Base-by-base conservation (phyloP, 2,329 filamentous ascomycete genomes). In the Xylariaceae sp. region DNA sequence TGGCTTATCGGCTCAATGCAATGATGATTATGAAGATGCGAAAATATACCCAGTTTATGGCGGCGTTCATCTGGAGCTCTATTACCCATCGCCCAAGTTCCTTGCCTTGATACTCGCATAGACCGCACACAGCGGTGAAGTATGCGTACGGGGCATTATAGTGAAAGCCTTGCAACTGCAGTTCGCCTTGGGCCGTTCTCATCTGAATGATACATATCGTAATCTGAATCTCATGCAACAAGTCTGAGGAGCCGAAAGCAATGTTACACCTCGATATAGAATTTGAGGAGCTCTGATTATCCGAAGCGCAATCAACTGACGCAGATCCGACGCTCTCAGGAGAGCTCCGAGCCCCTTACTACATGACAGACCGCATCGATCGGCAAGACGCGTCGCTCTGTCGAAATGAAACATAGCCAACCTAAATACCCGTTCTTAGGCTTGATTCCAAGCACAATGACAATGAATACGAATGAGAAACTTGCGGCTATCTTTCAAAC, bases 91-190 rank as follows among this genome's bases (percentile, higher is more conserved):
- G 77, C 1, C 80, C 83, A 1, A 86, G 73, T 0, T 83, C 82
- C 5, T 75, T 72, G 1, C 77, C 76, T 63, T 82, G 80, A 55
- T 80, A 77, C 49, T 78, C 74, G 0, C 77, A 73, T 2, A 77
- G 61, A 30, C 23, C 23, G 23, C 30, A 86, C 71, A 65, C 82
- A 86, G 86, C 83, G 1, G 82, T 82, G 57, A 88, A 73, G 66
- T 88, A 91, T 39, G 82, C 85, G 65, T 89, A 84, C 0, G 87
- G 23, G 79, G 66, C 82, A 18, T 81, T 72, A 91, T 88, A 7
- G 88, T 91, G 55, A 90, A 75, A n/a, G 88, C 72, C 39, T 88
- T 78, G 13, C 1, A 80, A 81, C 58, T 87, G 78, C 0, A 53
- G 88, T 76, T 51, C 69, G 67, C 34, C 51, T 63, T 10, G 64